Percentiles rank a stretch among this genome's conserved stretches.
Conservation (phyloP, 805 yeast genomes). For the Myxozyma geophila region DNA sequence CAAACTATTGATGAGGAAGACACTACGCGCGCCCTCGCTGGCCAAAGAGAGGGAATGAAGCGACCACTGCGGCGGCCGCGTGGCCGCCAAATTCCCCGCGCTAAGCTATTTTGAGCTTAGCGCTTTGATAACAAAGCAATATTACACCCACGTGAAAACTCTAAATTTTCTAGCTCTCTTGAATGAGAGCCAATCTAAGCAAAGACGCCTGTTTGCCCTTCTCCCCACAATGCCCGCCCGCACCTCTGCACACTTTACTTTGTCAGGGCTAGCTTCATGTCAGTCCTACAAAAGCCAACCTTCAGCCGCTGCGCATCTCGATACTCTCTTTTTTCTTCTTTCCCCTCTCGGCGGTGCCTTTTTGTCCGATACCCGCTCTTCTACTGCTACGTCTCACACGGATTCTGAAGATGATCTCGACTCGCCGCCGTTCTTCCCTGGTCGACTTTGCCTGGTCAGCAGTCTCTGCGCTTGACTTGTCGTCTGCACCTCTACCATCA, state of each 20-base stretch:
- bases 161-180: no score
- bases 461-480: slow-evolving; percentile 8
- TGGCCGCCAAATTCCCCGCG: slow-evolving; percentile 12
- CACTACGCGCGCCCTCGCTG: no score
- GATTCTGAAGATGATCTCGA: not conserved
- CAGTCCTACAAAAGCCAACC: no score
- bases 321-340: not conserved
- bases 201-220: no score
- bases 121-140: not conserved
- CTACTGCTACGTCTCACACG: not conserved
- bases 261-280: no score
- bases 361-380: not conserved
- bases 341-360: not conserved
- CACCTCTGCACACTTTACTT: no score
- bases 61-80: slow-evolving; percentile 21
- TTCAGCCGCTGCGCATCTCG: no score
- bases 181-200: no score
- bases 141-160: slow-evolving; percentile 11
- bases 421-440: slow-evolving; percentile 20
- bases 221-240: no score
- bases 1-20: no score
- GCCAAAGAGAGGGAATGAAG: not conserved
- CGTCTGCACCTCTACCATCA: slow-evolving; percentile 14
- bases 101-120: not conserved
- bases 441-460: slow-evolving; percentile 34